Evolutionary conservation across 1,284 basidiomycete species (phyloP).

Genomic region (Pseudozyma sp.): DNA sequence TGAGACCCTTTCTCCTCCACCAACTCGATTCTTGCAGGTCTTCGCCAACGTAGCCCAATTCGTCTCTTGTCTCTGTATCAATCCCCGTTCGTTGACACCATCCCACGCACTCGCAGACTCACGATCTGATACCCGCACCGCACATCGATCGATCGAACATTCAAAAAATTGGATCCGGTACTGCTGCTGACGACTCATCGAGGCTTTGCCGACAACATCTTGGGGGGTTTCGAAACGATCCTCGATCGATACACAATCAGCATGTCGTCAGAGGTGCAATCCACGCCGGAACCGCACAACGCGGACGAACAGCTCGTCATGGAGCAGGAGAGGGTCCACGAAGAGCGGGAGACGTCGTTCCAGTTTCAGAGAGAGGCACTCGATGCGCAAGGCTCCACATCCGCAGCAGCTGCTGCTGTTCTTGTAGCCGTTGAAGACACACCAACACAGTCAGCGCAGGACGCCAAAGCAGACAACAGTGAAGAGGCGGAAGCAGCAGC

Average conservation of each 20-base stretch:
- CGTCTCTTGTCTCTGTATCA: not conserved
- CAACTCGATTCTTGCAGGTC: conserved; percentile 1
- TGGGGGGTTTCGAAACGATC: not conserved
- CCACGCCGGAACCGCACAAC: conserved; percentile 20
- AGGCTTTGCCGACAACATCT: not conserved
- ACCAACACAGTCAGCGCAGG: not conserved
- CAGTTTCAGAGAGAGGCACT: conserved; percentile 16
- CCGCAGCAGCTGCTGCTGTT: not conserved
- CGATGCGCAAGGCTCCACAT: conserved; percentile 5
- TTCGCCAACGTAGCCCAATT: not conserved
- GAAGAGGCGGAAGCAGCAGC: conserved; percentile 13
- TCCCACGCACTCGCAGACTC: too few relatives aligned
- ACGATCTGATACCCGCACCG: too few relatives aligned
- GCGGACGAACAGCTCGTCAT: conserved; percentile 37
- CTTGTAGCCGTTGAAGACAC: not conserved
- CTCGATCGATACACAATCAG: not conserved
- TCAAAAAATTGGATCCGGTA: not conserved
- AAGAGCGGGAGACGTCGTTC: conserved; percentile 44
- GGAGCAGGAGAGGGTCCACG: conserved; percentile 38
- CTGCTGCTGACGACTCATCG: not conserved
- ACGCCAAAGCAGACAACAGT: not conserved
- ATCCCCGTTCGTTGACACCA: too few relatives aligned
- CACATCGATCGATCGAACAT: too few relatives aligned
- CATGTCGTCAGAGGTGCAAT: conserved; percentile 42
- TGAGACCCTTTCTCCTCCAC: conserved; percentile 21